Conservation (phyloP, 192 early-diverging fungal species). For the Coemansia sp. region DNA sequence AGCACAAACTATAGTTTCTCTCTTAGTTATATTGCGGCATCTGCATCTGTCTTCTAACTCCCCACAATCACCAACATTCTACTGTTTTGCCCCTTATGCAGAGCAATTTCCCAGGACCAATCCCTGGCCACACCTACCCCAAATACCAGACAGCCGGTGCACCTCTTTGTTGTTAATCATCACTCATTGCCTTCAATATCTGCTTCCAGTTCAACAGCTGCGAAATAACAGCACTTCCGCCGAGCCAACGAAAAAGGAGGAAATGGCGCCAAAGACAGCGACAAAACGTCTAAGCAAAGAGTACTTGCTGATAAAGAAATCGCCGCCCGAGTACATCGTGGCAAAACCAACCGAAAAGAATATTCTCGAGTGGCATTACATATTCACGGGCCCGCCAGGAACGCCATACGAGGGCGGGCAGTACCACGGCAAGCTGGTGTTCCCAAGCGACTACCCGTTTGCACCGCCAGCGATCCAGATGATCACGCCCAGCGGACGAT, state of each 20-base stretch:
- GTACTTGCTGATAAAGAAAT: conserved; percentile 69
- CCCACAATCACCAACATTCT: too few species aligned
- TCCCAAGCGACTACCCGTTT: conserved; percentile 96
- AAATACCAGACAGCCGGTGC: too few species aligned
- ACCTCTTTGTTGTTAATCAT: too few species aligned
- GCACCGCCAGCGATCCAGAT: conserved; percentile 81
- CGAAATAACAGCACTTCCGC: too few species aligned
- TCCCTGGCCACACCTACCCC: too few species aligned
- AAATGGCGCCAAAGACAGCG: conserved; percentile 78
- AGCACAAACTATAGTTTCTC: neutral
- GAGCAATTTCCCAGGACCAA: too few species aligned
- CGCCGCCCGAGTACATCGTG: conserved; percentile 83
- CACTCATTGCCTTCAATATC: too few species aligned
- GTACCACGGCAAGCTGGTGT: conserved; percentile 89
- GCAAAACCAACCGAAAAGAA: conserved; percentile 93
- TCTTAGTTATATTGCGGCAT: too few species aligned
- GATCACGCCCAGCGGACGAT: conserved; percentile 82
- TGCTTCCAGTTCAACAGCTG: too few species aligned
- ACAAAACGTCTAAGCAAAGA: conserved; percentile 76
- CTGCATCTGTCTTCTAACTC: too few species aligned
- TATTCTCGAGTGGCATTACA: conserved; percentile 98
- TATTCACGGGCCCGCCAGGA: conserved; percentile 81
- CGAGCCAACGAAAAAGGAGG: neutral
- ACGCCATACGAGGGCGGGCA: conserved; percentile 82
- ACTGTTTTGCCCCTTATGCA: too few species aligned